phyloP scores from a whole-genome alignment of 2,329 filamentous ascomycete genomes.

The Aphanocladium album region DNA sequence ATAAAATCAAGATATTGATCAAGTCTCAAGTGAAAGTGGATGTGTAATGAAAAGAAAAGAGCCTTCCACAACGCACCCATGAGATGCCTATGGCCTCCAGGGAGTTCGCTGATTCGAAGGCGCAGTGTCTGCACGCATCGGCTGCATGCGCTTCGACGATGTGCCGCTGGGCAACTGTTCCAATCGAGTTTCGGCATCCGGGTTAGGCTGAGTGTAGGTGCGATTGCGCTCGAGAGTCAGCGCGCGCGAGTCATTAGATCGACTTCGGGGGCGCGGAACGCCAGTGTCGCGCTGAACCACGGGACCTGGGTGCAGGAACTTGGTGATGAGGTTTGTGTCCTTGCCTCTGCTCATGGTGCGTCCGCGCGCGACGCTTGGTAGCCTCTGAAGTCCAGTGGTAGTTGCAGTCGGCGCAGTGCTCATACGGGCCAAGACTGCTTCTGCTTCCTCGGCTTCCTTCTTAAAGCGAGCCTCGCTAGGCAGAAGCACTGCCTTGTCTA shows the following conservation, averaged over 20 bases:
- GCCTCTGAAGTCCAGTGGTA: conserved; percentile 25
- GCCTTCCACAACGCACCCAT: background rate
- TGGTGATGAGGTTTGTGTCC: conserved; percentile 39
- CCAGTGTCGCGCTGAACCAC: conserved; percentile 28
- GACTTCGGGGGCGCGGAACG: conserved; percentile 23
- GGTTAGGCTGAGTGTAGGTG: conserved; percentile 21
- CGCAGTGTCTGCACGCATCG: conserved; percentile 23
- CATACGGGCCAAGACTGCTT: conserved; percentile 33
- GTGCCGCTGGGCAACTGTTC: conserved; percentile 22
- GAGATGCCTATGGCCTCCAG: background rate
- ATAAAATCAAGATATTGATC: background rate
- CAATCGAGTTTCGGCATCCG: conserved; percentile 24
- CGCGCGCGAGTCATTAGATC: conserved; percentile 22
- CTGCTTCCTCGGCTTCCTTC: conserved; percentile 46
- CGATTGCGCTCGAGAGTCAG: conserved; percentile 10
- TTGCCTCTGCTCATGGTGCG: conserved; percentile 36
- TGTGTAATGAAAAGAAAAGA: background rate
- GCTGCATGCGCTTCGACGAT: conserved; percentile 21
- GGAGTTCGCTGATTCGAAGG: conserved; percentile 20
- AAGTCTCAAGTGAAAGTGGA: background rate
- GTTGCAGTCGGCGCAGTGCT: conserved; percentile 26
- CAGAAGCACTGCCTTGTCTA: conserved; percentile 56
- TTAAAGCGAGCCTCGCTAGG: conserved; percentile 53
- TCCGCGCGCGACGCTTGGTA: conserved; percentile 25
- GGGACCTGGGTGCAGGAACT: conserved; percentile 46